Conservation (phyloP, 192 early-diverging fungal species). For the Rhizophagus clarus region DNA sequence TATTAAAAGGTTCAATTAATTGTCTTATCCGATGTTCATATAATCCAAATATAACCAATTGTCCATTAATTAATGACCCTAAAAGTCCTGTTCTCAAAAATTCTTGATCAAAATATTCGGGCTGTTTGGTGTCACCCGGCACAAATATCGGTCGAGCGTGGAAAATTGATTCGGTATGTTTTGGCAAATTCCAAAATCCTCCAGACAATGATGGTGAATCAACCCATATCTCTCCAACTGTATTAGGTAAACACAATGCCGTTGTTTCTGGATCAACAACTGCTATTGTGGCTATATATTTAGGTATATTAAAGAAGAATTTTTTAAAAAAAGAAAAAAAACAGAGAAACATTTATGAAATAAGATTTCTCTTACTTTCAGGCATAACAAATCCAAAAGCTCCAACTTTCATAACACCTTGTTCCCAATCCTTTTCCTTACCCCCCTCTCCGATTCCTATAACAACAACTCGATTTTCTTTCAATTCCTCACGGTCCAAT, state of each 20-base stretch:
- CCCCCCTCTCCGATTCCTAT: conserved; percentile 49
- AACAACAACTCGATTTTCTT: conserved; percentile 60
- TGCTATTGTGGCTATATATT: conserved; percentile 60
- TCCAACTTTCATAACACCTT: conserved; percentile 44
- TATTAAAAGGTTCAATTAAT: conserved; percentile 20
- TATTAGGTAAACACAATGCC: conserved; percentile 69
- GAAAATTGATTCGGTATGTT: conserved; percentile 75
- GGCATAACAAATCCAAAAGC: conserved; percentile 65
- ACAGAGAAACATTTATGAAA: neutral
- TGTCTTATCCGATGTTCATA: conserved; percentile 77
- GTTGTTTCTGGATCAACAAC: conserved; percentile 84
- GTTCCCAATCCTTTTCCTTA: conserved; percentile 31
- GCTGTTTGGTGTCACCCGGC: conserved; percentile 47
- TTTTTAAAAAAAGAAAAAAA: neutral
- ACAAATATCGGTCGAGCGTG: conserved; percentile 63
- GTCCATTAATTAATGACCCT: conserved; percentile 70
- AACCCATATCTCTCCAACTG: conserved; percentile 87
- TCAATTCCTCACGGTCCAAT: conserved; percentile 68
- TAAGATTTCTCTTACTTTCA: conserved; percentile 44
- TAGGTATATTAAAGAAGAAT: neutral
- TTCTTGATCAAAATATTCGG: conserved; percentile 60
- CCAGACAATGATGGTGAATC: conserved; percentile 70
- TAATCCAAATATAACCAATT: conserved; percentile 74
- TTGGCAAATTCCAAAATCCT: conserved; percentile 79
- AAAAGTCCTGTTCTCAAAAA: conserved; percentile 79